Conservation (phyloP, 441 rosid species). For the Bruguiera hainesii region DNA sequence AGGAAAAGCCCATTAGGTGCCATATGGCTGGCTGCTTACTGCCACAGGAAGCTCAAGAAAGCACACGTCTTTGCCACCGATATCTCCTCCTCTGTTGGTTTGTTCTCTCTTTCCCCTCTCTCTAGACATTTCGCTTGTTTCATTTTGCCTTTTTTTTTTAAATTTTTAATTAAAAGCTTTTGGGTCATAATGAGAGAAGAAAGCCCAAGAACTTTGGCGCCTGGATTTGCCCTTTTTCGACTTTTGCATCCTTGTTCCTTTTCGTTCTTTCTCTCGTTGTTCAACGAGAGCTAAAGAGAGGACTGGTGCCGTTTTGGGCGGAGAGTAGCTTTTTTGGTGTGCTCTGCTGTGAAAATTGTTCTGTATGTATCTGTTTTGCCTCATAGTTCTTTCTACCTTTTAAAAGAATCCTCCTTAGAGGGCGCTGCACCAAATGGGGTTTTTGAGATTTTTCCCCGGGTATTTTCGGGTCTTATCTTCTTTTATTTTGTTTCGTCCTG, state of each 20-base stretch:
- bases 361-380: conserved; percentile 4
- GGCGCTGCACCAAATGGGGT: background rate
- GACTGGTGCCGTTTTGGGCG: background rate
- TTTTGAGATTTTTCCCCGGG: conserved; percentile 4
- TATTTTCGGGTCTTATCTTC: background rate
- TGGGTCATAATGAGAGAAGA: background rate
- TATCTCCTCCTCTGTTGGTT: conserved; percentile 77
- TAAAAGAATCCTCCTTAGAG: background rate
- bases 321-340: background rate
- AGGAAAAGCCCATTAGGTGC: conserved; percentile 61
- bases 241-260: background rate
- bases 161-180: background rate
- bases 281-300: background rate
- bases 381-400: conserved; percentile 4
- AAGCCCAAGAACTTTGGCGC: background rate
- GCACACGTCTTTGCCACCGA: conserved; percentile 61
- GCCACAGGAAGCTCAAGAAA: conserved; percentile 68
- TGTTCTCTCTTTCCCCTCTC: conserved; percentile 22
- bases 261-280: background rate
- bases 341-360: background rate
- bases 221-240: background rate
- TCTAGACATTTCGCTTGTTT: conserved; percentile 1
- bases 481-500: conserved; percentile 14
- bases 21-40: conserved; percentile 88
- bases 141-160: background rate